A percentile compares a stretch with the other conserved stretches of the same genome.
These are phyloP conservation scores for Fusarium temperatum DNA, from an alignment of 2,329 filamentous ascomycete species.

Conservation along the genomic window DNA sequence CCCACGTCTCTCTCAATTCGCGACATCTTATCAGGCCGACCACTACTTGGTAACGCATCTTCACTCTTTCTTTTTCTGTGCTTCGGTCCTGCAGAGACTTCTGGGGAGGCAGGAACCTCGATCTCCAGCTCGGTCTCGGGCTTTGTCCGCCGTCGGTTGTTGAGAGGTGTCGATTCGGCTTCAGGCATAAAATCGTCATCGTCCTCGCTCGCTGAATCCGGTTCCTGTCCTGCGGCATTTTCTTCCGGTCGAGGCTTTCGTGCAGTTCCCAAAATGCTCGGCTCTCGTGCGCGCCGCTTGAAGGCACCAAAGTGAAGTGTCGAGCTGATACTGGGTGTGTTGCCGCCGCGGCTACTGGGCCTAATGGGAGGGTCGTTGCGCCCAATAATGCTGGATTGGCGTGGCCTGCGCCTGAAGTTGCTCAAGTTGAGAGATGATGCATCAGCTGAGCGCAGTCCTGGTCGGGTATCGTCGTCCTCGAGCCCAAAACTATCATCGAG, in stretches of 20 bases:
- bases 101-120: constrained; percentile 37
- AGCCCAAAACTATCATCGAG: constrained; percentile 56
- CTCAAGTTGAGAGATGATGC: constrained; percentile 58
- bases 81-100: constrained; percentile 43
- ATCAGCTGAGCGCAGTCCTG: constrained; percentile 52
- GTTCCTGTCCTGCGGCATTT: constrained; percentile 43
- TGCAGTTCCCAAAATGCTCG: constrained; percentile 67
- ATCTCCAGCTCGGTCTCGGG: constrained; percentile 23
- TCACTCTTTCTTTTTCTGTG: constrained; percentile 67
- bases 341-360: constrained; percentile 60
- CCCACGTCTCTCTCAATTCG: constrained; percentile 41
- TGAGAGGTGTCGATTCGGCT: constrained; percentile 73
- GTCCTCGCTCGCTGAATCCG: constrained; percentile 54
- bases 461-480: constrained; percentile 49
- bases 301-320: constrained; percentile 67
- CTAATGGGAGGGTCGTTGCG: constrained; percentile 62
- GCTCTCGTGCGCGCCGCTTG: constrained; percentile 65
- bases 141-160: constrained; percentile 54
- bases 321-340: constrained; percentile 58
- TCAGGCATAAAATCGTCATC: constrained; percentile 67
- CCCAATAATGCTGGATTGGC: constrained; percentile 61
- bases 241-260: constrained; percentile 53
- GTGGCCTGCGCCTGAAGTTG: constrained; percentile 56
- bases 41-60: constrained; percentile 52
- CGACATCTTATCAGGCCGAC: constrained; percentile 49